These are phyloP conservation scores for Pseudozyma sp. DNA, from an alignment of 1,284 basidiomycete genomes.

Conservation along the genomic window DNA sequence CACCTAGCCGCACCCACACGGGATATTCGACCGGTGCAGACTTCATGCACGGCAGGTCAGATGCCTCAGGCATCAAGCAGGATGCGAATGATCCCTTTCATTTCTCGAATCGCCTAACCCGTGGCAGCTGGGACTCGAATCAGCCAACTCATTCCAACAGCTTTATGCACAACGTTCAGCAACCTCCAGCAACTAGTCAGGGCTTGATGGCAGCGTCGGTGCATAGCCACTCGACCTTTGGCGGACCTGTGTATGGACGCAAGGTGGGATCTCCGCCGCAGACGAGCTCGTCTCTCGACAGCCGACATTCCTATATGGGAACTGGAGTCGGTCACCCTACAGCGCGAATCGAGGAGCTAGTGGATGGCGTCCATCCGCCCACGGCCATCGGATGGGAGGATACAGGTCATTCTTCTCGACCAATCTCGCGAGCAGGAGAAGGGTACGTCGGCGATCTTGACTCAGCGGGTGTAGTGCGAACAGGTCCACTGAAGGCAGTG, in stretches of 20 bases:
- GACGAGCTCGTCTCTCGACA: constrained; percentile 45
- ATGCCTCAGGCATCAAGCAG: constrained; percentile 19
- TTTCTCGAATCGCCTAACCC: constrained; percentile 30
- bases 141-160: constrained; percentile 25
- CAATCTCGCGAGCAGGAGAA: constrained; percentile 34
- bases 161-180: constrained; percentile 31
- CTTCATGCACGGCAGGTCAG: constrained; percentile 20
- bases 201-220: constrained; percentile 30
- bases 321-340: constrained; percentile 2
- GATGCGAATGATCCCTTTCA: constrained; percentile 35
- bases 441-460: constrained; percentile 31
- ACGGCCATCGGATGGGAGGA: constrained; percentile 23
- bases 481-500: constrained; percentile 14
- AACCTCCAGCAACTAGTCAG: constrained; percentile 43
- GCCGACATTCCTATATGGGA: constrained; percentile 33
- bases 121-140: constrained; percentile 50
- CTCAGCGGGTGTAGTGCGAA: constrained; percentile 28
- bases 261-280: constrained; percentile 35
- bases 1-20: constrained; percentile 11
- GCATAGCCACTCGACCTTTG: constrained; percentile 33
- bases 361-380: constrained; percentile 23
- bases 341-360: constrained; percentile 24
- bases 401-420: constrained; percentile 21
- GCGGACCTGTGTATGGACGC: constrained; percentile 19
- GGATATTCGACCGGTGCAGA: constrained; percentile 10